Percentiles rank a stretch among this genome's conserved stretches.
These are phyloP conservation scores for Dendrobium nobile DNA, from an alignment of 106 monocot genomes.

Conservation along the genomic window DNA sequence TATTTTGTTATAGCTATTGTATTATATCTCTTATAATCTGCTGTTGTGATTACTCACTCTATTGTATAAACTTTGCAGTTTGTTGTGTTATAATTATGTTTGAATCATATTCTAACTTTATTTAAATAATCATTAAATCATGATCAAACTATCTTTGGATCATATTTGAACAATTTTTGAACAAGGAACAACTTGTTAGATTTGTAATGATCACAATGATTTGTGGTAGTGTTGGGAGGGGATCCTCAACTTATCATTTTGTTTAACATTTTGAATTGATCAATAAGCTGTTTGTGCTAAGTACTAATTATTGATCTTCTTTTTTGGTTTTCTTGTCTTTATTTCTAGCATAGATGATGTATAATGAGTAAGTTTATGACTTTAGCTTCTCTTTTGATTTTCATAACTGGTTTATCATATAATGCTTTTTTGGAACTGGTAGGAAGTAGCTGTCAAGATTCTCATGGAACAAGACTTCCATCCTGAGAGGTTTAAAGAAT, in stretches of 20 bases:
- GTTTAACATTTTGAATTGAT: neutral
- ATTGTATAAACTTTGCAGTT: too few relatives aligned
- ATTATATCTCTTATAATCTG: too few relatives aligned
- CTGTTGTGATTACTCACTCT: too few relatives aligned
- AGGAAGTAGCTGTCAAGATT: constrained; percentile 99
- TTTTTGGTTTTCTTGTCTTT: neutral
- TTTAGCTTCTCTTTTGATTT: neutral
- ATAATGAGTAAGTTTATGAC: neutral
- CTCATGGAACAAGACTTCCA: constrained; percentile 97
- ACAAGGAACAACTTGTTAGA: neutral
- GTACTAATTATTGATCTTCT: neutral
- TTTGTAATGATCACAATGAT: neutral
- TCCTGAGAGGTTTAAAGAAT: constrained; percentile 77
- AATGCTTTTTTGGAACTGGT: constrained; percentile 1
- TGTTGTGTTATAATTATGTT: too few relatives aligned
- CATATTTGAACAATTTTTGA: too few relatives aligned
- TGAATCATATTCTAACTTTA: too few relatives aligned
- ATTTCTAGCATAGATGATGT: neutral
- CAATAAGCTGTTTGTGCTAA: too few relatives aligned
- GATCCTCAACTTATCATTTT: neutral
- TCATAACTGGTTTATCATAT: neutral
- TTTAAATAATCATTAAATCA: too few relatives aligned
- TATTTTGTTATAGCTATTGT: too few relatives aligned
- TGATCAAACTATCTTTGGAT: too few relatives aligned
- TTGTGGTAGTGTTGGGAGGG: neutral